Conservation (phyloP, 805 yeast species). For the Kodamaea fukazawae region DNA sequence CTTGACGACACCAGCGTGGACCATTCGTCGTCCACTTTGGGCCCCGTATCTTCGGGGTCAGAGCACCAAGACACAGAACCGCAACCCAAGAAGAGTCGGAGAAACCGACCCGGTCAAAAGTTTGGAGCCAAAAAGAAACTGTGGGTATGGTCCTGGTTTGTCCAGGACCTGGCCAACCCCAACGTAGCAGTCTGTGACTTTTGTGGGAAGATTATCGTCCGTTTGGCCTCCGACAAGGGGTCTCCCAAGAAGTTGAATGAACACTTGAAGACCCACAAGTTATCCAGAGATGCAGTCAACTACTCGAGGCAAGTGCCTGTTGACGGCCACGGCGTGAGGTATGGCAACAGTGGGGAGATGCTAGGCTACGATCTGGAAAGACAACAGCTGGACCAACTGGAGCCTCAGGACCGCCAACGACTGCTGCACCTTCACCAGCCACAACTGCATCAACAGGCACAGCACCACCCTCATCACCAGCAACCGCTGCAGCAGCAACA, state of each 20-base stretch:
- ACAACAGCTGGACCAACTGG: slow-evolving; percentile 3
- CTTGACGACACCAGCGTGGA: too few species aligned
- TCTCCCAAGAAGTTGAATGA: slow-evolving; percentile 58
- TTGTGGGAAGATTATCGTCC: slow-evolving; percentile 48
- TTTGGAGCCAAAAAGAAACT: slow-evolving; percentile 61
- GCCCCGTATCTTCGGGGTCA: too few species aligned
- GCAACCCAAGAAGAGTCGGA: slow-evolving; percentile 26
- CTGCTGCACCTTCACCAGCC: neutral
- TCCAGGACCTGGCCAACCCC: slow-evolving; percentile 47
- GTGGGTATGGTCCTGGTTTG: slow-evolving; percentile 65
- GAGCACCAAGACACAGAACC: slow-evolving; percentile 1
- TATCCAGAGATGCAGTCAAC: slow-evolving; percentile 39
- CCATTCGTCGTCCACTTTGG: too few species aligned
- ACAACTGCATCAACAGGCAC: neutral
- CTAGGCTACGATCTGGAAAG: slow-evolving; percentile 16
- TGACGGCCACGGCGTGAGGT: slow-evolving; percentile 37
- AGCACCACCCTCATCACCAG: neutral
- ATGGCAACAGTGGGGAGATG: slow-evolving; percentile 32
- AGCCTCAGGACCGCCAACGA: neutral
- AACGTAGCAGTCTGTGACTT: slow-evolving; percentile 53
- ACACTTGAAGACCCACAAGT: slow-evolving; percentile 54
- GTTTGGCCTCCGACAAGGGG: slow-evolving; percentile 54
- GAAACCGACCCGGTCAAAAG: slow-evolving; percentile 52
- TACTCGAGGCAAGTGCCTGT: slow-evolving; percentile 37
- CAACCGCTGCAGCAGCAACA: slow-evolving; percentile 9